phyloP scores from a whole-genome alignment of 352 stramenopile species.

The Aphanomyces euteiches region DNA sequence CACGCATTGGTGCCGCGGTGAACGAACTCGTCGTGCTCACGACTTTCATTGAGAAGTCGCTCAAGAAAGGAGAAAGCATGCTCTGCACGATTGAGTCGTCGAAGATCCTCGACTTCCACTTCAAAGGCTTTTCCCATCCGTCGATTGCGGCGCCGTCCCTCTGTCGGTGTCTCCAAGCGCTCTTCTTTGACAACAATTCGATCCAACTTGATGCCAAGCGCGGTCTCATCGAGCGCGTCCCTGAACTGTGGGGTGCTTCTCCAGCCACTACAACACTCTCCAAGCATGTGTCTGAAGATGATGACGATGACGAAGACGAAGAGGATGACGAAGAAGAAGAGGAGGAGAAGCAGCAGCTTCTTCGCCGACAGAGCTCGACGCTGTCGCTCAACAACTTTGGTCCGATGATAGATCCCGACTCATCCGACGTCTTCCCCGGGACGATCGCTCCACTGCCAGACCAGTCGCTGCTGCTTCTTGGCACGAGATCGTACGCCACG shows the following conservation, averaged over 20 bases:
- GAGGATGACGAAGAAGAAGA: conserved; percentile 44
- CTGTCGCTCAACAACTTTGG: conserved; percentile 37
- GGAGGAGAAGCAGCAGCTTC: conserved; percentile 48
- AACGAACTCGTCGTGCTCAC: conserved; percentile 57
- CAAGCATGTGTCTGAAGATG: conserved; percentile 40
- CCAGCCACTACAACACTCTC: conserved; percentile 36
- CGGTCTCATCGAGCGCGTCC: conserved; percentile 62
- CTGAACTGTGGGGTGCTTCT: conserved; percentile 66
- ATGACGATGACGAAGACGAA: conserved; percentile 39
- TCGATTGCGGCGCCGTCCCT: conserved; percentile 62
- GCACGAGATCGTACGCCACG: conserved; percentile 44
- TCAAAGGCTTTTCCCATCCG: conserved; percentile 63
- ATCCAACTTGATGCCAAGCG: conserved; percentile 79
- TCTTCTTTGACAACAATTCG: conserved; percentile 79
- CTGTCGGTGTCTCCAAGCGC: conserved; percentile 60
- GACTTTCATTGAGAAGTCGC: conserved; percentile 73
- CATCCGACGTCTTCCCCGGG: conserved; percentile 54
- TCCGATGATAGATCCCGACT: conserved; percentile 62
- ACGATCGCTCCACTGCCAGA: conserved; percentile 40
- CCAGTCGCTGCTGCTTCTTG: conserved; percentile 57
- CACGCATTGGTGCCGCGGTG: conserved; percentile 55
- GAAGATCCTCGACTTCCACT: conserved; percentile 58
- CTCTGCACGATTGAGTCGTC: conserved; percentile 60
- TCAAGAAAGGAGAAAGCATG: conserved; percentile 79
- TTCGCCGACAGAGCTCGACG: conserved; percentile 36